Evolutionary conservation across 2,329 filamentous ascomycete species (phyloP), one percentile per base, ranked within the genome.

Genomic region (Shiraia sp.): DNA sequence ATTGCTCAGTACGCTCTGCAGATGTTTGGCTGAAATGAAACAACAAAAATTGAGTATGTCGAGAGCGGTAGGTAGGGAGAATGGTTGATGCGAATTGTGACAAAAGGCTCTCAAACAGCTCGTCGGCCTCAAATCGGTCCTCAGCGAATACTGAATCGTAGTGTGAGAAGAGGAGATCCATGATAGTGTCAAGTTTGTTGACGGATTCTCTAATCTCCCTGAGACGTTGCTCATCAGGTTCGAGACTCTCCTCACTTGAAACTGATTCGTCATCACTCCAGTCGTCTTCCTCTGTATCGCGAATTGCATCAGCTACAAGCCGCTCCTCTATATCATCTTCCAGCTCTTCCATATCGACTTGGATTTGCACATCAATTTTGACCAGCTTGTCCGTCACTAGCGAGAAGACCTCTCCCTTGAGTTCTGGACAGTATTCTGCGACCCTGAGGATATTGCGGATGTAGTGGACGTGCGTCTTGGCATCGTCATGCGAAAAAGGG

Each of bases 321-420:
- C 84, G 82, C 16, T 90, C 83, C 40, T 90, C 87, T 8, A 90
- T 78, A 40, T 95, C 88, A 50, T 97, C 92, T 49, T 96, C 92
- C 47, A 96, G 75, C 57, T 97, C 91, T 49, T 97, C 90, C 59
- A 97, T 75, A 60, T 97, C 91, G 35, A 91, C 81, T 70, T 96
- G 92, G 69, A 97, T 93, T 65, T 96, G 88, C 1, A 95, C 90
- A 65, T 99, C 93, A 44, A 97, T 88, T 70, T 93, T 93, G 60
- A 97, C 89, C 6, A 97, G 78, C 49, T 88, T 85, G 55, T 92
- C 87, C 29, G 90, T 86, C 33, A 97, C 86, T 10, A 95, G 74
- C 41, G 90, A 85, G 50, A 96, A 79, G 16, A 97, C 83, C 47
- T 95, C 88, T 6, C 86, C 82, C 47, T 86, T 85, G 25, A 96